Percentiles rank a stretch among this genome's conserved stretches.
These are phyloP conservation scores for Phaeosphaeria sp. DNA, from an alignment of 2,329 filamentous ascomycete species.

Conservation along the genomic window DNA sequence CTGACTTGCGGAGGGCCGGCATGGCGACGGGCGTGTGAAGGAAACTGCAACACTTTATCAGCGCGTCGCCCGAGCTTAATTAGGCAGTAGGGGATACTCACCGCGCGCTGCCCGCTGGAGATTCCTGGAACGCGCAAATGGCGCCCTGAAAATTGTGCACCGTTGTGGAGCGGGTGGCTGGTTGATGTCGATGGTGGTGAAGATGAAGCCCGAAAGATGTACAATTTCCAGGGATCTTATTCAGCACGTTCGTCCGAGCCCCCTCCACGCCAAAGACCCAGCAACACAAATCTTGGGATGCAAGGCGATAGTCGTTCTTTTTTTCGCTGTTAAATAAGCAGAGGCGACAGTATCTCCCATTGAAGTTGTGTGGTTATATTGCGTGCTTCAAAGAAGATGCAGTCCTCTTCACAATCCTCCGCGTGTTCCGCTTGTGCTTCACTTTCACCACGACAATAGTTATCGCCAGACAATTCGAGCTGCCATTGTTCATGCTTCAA, in stretches of 20 bases:
- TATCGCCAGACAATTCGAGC: not conserved
- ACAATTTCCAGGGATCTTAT: slow-evolving; percentile 16
- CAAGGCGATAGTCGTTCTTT: slow-evolving; percentile 1
- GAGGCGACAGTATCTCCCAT: not conserved
- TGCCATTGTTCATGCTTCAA: not conserved
- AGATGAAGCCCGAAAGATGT: slow-evolving; percentile 8
- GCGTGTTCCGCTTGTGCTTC: slow-evolving; percentile 15
- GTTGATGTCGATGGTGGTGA: slow-evolving; percentile 20
- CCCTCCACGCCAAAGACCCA: slow-evolving; percentile 18
- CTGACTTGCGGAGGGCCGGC: slow-evolving; percentile 48
- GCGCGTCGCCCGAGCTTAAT: slow-evolving; percentile 24
- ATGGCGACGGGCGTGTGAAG: slow-evolving; percentile 32
- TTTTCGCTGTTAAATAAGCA: not conserved
- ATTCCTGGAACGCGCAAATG: slow-evolving; percentile 21
- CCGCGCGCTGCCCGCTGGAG: slow-evolving; percentile 37
- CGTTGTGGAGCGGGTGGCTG: slow-evolving; percentile 35
- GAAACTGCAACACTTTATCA: slow-evolving; percentile 39
- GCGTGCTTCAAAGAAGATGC: slow-evolving; percentile 4
- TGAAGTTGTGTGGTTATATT: not conserved
- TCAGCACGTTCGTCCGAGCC: slow-evolving; percentile 16
- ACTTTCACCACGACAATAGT: slow-evolving; percentile 12
- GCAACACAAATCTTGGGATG: slow-evolving; percentile 15
- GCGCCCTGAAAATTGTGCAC: slow-evolving; percentile 34
- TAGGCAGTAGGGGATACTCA: slow-evolving; percentile 25
- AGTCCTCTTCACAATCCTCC: slow-evolving; percentile 3